These are phyloP conservation scores for Cryomyces minteri DNA, from an alignment of 495 filamentous ascomycete genomes.

Conservation along the genomic window DNA sequence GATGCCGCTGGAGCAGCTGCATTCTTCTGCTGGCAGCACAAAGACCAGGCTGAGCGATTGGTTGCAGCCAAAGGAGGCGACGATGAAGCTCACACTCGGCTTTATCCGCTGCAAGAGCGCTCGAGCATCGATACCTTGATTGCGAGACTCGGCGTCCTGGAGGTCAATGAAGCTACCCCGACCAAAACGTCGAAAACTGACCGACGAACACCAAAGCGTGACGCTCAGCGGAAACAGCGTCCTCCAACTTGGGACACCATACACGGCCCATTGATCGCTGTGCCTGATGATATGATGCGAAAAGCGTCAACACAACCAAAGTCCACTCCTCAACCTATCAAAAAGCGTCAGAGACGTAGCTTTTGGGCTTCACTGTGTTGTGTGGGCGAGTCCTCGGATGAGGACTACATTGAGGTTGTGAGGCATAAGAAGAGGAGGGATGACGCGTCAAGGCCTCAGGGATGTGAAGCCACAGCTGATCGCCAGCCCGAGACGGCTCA, in stretches of 20 bases:
- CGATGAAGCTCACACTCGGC: constrained; percentile 8
- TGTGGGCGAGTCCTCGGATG: constrained; percentile 6
- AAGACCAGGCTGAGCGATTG: constrained; percentile 50
- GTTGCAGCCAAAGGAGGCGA: constrained; percentile 2
- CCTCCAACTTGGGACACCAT: constrained; percentile 21
- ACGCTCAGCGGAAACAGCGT: constrained; percentile 4
- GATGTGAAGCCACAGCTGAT: too few relatives aligned
- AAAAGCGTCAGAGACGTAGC: constrained; percentile 9
- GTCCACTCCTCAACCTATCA: not conserved
- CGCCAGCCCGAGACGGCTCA: too few relatives aligned
- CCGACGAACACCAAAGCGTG: not conserved
- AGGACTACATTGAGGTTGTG: constrained; percentile 23
- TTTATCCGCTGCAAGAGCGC: constrained; percentile 31
- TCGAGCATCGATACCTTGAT: constrained; percentile 72
- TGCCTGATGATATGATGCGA: constrained; percentile 9
- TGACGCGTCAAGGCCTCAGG: too few relatives aligned
- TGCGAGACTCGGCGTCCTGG: constrained; percentile 56
- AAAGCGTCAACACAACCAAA: not conserved
- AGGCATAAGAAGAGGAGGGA: constrained; percentile 13
- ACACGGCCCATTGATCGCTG: constrained; percentile 20
- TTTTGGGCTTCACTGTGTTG: constrained; percentile 19
- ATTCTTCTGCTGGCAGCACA: constrained; percentile 87
- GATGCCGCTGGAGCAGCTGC: constrained; percentile 26
- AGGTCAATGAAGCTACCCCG: constrained; percentile 25
- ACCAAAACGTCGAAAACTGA: not conserved